These are phyloP conservation scores for Epicoccum nigrum DNA, from an alignment of 2,329 filamentous ascomycete species.

Conservation along the genomic window DNA sequence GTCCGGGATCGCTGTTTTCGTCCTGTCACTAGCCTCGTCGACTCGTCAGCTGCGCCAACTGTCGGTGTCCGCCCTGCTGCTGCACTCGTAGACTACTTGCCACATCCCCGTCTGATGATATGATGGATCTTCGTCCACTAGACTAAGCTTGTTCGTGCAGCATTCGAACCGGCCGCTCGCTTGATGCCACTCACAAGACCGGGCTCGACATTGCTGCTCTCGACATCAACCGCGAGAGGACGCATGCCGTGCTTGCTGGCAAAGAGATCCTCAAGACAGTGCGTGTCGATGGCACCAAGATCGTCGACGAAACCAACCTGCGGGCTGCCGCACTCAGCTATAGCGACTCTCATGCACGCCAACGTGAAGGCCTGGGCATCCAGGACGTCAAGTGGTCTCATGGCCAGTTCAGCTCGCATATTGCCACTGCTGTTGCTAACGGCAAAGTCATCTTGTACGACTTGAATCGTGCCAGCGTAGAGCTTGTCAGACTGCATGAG, in stretches of 20 bases:
- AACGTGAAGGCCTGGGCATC: slow-evolving; percentile 66
- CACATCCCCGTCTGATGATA: slow-evolving; percentile 1
- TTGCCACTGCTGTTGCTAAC: slow-evolving; percentile 69
- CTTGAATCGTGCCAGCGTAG: slow-evolving; percentile 64
- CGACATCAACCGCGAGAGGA: slow-evolving; percentile 67
- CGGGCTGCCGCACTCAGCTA: slow-evolving; percentile 65
- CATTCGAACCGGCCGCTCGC: slow-evolving; percentile 55
- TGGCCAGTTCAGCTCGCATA: slow-evolving; percentile 63
- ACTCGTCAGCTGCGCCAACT: slow-evolving; percentile 1
- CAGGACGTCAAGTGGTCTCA: slow-evolving; percentile 73
- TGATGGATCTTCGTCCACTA: slow-evolving; percentile 15
- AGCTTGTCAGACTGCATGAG: slow-evolving; percentile 67
- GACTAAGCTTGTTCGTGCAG: slow-evolving; percentile 32
- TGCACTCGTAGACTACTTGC: too few relatives aligned
- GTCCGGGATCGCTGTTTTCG: neutral
- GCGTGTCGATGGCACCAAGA: slow-evolving; percentile 61
- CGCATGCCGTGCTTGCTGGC: slow-evolving; percentile 68
- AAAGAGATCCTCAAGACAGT: slow-evolving; percentile 71
- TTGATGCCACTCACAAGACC: slow-evolving; percentile 67
- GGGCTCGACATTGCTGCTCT: slow-evolving; percentile 67
- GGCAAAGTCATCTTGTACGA: slow-evolving; percentile 71
- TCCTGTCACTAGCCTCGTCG: slow-evolving; percentile 1
- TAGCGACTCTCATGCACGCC: slow-evolving; percentile 56
- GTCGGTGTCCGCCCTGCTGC: too few relatives aligned
- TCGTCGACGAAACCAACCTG: slow-evolving; percentile 68